Percentiles rank a stretch among this genome's conserved stretches.
phyloP scores from a whole-genome alignment of 2,329 filamentous ascomycete species.

The Hortaea werneckii region DNA sequence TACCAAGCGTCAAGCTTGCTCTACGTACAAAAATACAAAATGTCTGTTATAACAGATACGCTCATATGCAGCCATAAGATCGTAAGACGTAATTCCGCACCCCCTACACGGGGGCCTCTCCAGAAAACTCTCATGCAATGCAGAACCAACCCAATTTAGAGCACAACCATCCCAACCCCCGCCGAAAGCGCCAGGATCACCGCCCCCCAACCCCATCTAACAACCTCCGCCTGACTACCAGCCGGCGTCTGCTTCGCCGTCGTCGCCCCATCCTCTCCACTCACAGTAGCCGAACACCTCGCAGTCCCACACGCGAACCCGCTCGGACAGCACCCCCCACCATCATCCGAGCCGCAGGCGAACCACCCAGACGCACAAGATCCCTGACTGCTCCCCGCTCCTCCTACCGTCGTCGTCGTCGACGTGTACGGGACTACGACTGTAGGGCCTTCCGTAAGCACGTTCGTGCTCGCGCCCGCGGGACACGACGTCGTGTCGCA shows the following conservation, averaged over 20 bases:
- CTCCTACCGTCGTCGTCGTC: conserved; percentile 20
- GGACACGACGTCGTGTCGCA: conserved; percentile 76
- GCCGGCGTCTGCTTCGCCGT: conserved; percentile 36
- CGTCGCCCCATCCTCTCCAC: conserved; percentile 42
- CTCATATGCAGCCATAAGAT: too few relatives aligned
- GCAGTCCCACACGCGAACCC: conserved; percentile 61
- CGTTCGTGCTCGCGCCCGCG: conserved; percentile 48
- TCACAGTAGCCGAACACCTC: conserved; percentile 54
- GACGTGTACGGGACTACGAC: conserved; percentile 39
- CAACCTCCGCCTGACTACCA: conserved; percentile 20
- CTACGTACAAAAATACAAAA: too few relatives aligned
- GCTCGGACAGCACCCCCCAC: conserved; percentile 74
- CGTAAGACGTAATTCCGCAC: too few relatives aligned
- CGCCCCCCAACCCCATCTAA: conserved; percentile 23
- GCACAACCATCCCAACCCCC: conserved; percentile 29
- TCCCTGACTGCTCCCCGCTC: conserved; percentile 15
- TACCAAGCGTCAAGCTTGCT: too few relatives aligned
- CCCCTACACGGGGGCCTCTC: too few relatives aligned
- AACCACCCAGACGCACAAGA: conserved; percentile 74
- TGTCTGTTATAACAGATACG: too few relatives aligned
- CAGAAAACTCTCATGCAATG: too few relatives aligned
- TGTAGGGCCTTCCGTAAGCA: conserved; percentile 58
- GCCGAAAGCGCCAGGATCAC: conserved; percentile 19
- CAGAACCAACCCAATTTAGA: conserved; percentile 15
- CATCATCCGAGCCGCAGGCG: conserved; percentile 52